phyloP scores from a whole-genome alignment of 2,329 filamentous ascomycete genomes.

The Paraphoma sp. region DNA sequence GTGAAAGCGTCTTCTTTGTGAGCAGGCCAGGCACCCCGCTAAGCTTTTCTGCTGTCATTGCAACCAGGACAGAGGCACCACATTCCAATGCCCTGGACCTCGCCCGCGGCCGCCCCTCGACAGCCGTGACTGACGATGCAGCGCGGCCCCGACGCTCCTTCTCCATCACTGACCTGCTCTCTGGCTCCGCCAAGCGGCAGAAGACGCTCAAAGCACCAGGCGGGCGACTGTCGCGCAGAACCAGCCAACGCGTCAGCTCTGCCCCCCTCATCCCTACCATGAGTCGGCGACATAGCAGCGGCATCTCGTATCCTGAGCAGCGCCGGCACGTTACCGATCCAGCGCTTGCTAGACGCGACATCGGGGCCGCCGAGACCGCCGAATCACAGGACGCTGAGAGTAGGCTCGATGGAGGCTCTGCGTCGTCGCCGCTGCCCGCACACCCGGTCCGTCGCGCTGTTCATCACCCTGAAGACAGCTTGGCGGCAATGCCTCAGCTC shows the following conservation, averaged over 20 bases:
- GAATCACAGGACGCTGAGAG: slow-evolving; percentile 14
- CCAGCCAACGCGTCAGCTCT: slow-evolving; percentile 43
- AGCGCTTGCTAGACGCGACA: slow-evolving; percentile 34
- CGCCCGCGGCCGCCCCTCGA: slow-evolving; percentile 21
- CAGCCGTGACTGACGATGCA: slow-evolving; percentile 28
- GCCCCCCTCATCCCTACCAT: slow-evolving; percentile 45
- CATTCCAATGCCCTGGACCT: slow-evolving; percentile 13
- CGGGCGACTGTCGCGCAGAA: slow-evolving; percentile 34
- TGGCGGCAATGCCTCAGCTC: slow-evolving; percentile 42
- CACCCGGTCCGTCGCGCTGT: slow-evolving; percentile 25
- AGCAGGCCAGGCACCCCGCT: slow-evolving; percentile 49
- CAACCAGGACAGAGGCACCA: slow-evolving; percentile 28
- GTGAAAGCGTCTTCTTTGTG: slow-evolving; percentile 47
- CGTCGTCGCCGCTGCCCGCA: slow-evolving; percentile 35
- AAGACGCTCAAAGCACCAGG: slow-evolving; percentile 35
- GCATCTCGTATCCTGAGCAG: slow-evolving; percentile 44
- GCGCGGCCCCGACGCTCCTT: slow-evolving; percentile 55
- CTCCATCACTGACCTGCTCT: slow-evolving; percentile 56
- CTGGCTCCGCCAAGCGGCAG: slow-evolving; percentile 48
- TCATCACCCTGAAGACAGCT: slow-evolving; percentile 28
- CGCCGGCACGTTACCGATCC: slow-evolving; percentile 48
- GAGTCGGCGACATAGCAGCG: slow-evolving; percentile 48
- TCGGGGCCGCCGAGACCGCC: slow-evolving; percentile 24
- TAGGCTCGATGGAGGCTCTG: slow-evolving; percentile 19
- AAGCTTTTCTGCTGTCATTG: slow-evolving; percentile 37